Evolutionary conservation across 1,284 basidiomycete species (phyloP).

Genomic region (Apiotrichum brassicae): DNA sequence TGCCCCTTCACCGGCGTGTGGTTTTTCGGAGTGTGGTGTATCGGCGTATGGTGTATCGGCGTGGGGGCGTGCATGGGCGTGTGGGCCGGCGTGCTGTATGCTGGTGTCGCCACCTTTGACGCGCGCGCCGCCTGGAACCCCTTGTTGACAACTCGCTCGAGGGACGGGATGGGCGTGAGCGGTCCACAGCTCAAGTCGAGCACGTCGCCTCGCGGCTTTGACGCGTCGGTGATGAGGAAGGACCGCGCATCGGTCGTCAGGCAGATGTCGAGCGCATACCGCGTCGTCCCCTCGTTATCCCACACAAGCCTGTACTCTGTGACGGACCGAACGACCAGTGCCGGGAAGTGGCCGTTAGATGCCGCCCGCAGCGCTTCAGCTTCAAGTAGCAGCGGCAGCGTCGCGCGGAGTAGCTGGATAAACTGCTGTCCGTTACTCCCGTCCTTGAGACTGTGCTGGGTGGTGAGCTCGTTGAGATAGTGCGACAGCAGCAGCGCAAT

Average conservation of each 20-base stretch:
- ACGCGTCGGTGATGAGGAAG: constrained; percentile 28
- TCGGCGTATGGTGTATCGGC: too few species aligned
- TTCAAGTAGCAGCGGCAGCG: constrained; percentile 31
- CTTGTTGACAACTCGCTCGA: constrained; percentile 14
- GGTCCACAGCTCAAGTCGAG: constrained; percentile 23
- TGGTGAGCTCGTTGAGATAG: constrained; percentile 34
- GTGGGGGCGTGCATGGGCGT: constrained; percentile 3
- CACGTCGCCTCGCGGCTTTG: constrained; percentile 3
- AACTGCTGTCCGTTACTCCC: constrained; percentile 26
- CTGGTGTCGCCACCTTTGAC: not conserved
- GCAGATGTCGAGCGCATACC: constrained; percentile 23
- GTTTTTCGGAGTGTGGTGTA: not conserved
- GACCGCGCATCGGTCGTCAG: constrained; percentile 6
- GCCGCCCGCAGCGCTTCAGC: constrained; percentile 14
- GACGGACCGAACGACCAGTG: constrained; percentile 22
- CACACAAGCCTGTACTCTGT: constrained; percentile 28
- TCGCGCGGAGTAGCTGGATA: constrained; percentile 27
- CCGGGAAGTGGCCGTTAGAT: constrained; percentile 13
- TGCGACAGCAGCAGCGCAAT: constrained; percentile 33
- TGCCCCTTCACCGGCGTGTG: not conserved
- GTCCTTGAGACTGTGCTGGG: not conserved
- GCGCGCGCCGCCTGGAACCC: constrained; percentile 18
- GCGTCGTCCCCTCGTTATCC: constrained; percentile 20
- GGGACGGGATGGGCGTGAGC: constrained; percentile 20
- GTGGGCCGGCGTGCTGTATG: not conserved